Percentiles rank a stretch among this genome's conserved stretches.
phyloP scores from a whole-genome alignment of 2,329 filamentous ascomycete genomes.

The Ceratocystis harringtonii region DNA sequence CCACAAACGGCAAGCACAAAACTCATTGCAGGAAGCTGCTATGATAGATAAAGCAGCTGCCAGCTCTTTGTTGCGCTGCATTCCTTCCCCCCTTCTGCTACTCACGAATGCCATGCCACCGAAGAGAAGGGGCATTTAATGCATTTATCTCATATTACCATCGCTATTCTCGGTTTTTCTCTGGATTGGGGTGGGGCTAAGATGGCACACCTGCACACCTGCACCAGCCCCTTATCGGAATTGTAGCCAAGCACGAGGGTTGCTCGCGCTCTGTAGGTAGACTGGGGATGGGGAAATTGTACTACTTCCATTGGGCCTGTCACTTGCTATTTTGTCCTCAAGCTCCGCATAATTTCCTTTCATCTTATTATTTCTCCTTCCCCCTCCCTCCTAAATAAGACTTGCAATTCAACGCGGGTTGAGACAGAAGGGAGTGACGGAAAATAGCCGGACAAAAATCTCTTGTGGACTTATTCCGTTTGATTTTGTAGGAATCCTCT shows the following conservation, averaged over 20 bases:
- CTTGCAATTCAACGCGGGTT: neutral
- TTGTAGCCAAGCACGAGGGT: neutral
- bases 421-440: neutral
- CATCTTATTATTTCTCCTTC: neutral
- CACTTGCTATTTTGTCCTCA: neutral
- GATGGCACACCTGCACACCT: neutral
- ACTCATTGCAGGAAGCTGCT: neutral
- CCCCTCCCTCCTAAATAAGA: neutral
- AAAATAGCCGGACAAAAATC: neutral
- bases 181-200: neutral
- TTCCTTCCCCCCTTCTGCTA: conserved; percentile 4
- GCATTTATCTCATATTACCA: neutral
- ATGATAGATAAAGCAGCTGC: conserved; percentile 2
- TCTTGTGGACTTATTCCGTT: neutral
- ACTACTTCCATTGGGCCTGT: too few relatives aligned
- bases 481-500: neutral
- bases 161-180: neutral
- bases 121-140: neutral
- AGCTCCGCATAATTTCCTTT: neutral
- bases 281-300: too few relatives aligned
- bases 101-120: neutral
- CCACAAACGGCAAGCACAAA: neutral
- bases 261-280: neutral
- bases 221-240: neutral
- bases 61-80: conserved; percentile 4